Conservation (phyloP, 2,329 filamentous ascomycete species). For the Ophiostoma piceae region DNA sequence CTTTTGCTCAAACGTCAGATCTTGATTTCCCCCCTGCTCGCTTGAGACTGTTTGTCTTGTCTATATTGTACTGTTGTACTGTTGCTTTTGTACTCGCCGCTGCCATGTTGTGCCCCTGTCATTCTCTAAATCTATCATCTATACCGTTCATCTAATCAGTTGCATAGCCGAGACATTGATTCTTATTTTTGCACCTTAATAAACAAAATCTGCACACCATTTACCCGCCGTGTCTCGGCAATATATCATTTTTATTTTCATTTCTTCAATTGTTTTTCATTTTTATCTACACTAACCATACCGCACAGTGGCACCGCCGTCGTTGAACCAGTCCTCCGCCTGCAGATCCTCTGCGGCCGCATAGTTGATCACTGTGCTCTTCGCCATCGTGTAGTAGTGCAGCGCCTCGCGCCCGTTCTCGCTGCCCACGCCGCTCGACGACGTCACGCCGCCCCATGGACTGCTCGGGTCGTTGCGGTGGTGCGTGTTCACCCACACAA, state of each 20-base stretch:
- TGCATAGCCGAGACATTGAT: background rate
- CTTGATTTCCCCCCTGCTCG: background rate
- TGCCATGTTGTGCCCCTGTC: conserved; percentile 1
- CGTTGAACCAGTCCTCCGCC: conserved; percentile 64
- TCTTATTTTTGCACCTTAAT: background rate
- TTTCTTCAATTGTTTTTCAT: too few relatives aligned
- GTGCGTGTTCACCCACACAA: conserved; percentile 56
- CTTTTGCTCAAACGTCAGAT: background rate
- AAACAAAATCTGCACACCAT: background rate
- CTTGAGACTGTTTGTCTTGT: background rate
- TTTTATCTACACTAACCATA: conserved; percentile 48
- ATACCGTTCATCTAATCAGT: background rate
- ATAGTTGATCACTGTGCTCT: conserved; percentile 67
- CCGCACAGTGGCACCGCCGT: conserved; percentile 50
- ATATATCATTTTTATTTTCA: background rate
- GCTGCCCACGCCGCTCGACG: conserved; percentile 61
- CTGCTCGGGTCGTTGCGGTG: conserved; percentile 68
- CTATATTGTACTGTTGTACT: background rate
- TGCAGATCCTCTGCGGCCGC: conserved; percentile 50
- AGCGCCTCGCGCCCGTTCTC: conserved; percentile 67
- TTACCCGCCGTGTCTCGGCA: conserved; percentile 2
- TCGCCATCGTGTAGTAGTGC: conserved; percentile 53
- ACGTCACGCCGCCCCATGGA: conserved; percentile 62
- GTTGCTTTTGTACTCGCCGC: background rate
- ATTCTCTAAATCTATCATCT: background rate